A percentile compares a stretch with the other conserved stretches of the same genome.
Evolutionary conservation across 1,284 basidiomycete genomes (phyloP).

Genomic region (Cystobasidium pallidum): DNA sequence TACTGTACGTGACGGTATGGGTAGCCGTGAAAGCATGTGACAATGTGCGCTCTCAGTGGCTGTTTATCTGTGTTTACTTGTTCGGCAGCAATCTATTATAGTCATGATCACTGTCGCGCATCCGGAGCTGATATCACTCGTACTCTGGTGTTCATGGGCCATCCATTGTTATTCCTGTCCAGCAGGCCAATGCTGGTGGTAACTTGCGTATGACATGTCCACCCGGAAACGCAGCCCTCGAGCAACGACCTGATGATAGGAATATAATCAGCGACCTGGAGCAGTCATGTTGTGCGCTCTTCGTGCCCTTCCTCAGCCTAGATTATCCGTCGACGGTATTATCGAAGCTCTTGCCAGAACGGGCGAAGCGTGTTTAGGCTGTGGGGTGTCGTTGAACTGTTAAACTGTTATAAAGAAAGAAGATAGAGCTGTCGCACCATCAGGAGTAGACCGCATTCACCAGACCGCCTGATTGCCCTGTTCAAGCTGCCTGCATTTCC

Average conservation of each 20-base stretch:
- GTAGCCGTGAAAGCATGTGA: neutral
- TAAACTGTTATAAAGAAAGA: too few relatives aligned
- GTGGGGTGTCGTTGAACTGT: too few relatives aligned
- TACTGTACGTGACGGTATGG: too few relatives aligned
- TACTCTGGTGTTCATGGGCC: neutral
- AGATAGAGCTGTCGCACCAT: neutral
- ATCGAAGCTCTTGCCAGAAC: conserved; percentile 12
- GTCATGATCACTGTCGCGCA: neutral
- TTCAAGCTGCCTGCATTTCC: neutral
- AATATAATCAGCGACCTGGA: too few relatives aligned
- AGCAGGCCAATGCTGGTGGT: neutral
- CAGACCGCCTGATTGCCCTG: too few relatives aligned
- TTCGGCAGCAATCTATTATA: neutral
- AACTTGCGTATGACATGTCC: too few relatives aligned
- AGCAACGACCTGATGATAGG: too few relatives aligned
- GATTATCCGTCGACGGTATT: neutral
- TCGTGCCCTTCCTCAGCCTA: neutral
- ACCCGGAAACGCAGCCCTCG: too few relatives aligned
- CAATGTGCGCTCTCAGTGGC: neutral
- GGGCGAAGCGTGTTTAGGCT: neutral
- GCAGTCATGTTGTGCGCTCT: neutral
- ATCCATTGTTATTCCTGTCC: neutral
- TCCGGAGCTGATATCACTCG: neutral
- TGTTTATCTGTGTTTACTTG: neutral
- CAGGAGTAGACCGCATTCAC: too few relatives aligned